Evolutionary conservation across 202 grass and related monocot species (phyloP), one percentile per base, ranked within the genome.

Genomic region (Hordeum pubiflorum): DNA sequence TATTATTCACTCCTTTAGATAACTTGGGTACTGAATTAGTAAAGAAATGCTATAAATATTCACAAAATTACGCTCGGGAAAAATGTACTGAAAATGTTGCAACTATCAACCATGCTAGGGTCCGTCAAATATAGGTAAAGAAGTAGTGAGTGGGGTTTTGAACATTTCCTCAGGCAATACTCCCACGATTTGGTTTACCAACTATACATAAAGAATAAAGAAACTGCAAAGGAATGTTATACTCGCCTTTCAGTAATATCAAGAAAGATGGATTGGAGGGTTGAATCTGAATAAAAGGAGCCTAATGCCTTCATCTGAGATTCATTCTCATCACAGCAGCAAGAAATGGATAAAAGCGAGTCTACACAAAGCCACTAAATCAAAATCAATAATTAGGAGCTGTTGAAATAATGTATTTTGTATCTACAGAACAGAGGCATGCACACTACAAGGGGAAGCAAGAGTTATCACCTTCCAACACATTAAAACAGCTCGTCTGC

Each of bases 291-390:
- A 71, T 92, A 86, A 62, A 88, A 85, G 48, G 61, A 64, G 63
- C 78, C 33, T 34, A 66, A 11, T 64, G 71, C 84, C 23, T 65
- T 84, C 68, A 75, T 14, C 56, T 82, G 72, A 72, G 64, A 52
- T 81, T 63, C 66, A 73, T 80, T 81, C 48, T 79, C 40, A 17
- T 67, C 69, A 67, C 40, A 56, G 73, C 86, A 91, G 73, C 66
- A 61, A 61, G 88, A 82, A 76, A 91, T 77, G 73, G 86, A 89
- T 58, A 97, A 74, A 59, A 97, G 65, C 52, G 94, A 85, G 44
- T 94, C 92, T 67, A 97, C 50, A 82, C 86, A 97, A 89, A 92
- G 59, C 95, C 95, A 97, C 95, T 97, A 72, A 83, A 84, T 86
- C 31, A 89, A 90, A 90, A 69, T 31, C 27, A 37, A 70, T 22